Percentiles rank a stretch among this genome's conserved stretches.
Conservation (phyloP, 2,329 filamentous ascomycete genomes). For the Beauveria varroae region DNA sequence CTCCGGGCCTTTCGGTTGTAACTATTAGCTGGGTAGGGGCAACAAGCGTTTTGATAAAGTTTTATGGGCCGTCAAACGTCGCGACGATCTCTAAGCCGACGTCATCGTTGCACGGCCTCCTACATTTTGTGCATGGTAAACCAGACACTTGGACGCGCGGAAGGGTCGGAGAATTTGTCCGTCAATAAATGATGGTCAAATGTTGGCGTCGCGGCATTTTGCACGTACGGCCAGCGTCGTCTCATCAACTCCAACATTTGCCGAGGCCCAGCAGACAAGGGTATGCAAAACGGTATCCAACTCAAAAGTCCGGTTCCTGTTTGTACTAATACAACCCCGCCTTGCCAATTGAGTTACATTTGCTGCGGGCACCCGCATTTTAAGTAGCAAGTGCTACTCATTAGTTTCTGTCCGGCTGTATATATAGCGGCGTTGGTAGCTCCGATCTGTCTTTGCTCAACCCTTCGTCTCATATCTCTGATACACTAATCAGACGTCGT, state of each 20-base stretch:
- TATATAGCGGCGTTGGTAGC: not conserved
- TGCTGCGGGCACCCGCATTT: not conserved
- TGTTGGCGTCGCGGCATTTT: not conserved
- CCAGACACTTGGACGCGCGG: not conserved
- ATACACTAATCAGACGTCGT: not conserved
- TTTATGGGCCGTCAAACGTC: slow-evolving; percentile 4
- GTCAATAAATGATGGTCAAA: not conserved
- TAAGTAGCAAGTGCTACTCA: not conserved
- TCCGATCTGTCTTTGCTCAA: not conserved
- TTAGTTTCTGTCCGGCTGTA: not conserved
- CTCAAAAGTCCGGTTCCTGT: slow-evolving; percentile 7
- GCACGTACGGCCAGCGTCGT: not conserved
- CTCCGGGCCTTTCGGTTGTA: not conserved
- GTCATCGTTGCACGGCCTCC: not conserved
- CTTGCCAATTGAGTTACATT: not conserved
- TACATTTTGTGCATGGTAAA: not conserved
- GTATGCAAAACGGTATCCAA: not conserved
- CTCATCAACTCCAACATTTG: not conserved
- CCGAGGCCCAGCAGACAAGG: not conserved
- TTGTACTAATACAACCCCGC: slow-evolving; percentile 1
- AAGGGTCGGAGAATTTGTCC: not conserved
- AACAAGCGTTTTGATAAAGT: not conserved
- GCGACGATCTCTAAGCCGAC: not conserved
- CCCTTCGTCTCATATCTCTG: not conserved
- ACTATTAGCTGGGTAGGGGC: not conserved